Conservation (phyloP, 176 grass and related monocot species). For the bread wheat (Triticum aestivum) region DNA sequence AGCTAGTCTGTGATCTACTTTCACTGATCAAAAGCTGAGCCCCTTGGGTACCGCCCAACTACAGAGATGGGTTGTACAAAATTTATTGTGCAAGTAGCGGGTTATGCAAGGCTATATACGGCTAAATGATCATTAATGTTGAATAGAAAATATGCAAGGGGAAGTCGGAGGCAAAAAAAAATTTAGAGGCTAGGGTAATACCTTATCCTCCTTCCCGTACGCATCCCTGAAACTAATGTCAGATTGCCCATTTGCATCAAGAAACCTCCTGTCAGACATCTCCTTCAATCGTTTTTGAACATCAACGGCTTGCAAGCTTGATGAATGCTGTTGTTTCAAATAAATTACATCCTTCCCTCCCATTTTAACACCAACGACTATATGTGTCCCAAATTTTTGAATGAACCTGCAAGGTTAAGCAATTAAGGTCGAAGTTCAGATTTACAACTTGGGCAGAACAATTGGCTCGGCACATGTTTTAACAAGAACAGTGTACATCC, state of each 20-base stretch:
- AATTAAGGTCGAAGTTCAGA: conserved; percentile 17
- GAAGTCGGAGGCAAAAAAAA: background rate
- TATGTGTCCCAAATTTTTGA: conserved; percentile 90
- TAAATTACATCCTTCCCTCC: conserved; percentile 97
- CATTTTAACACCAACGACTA: conserved; percentile 92
- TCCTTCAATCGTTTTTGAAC: conserved; percentile 90
- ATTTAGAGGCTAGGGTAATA: conserved; percentile 28
- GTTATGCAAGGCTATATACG: background rate
- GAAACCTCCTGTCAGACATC: conserved; percentile 77
- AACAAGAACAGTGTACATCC: background rate
- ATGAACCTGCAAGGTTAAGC: conserved; percentile 75
- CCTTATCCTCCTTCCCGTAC: conserved; percentile 69
- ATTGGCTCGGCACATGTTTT: background rate
- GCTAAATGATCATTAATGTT: background rate
- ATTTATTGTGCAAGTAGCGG: background rate
- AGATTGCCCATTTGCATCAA: conserved; percentile 49
- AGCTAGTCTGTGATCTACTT: background rate
- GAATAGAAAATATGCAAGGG: conserved; percentile 14
- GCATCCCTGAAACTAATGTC: conserved; percentile 55
- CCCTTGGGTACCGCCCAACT: background rate
- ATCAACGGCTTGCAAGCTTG: conserved; percentile 73
- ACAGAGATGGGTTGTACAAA: background rate
- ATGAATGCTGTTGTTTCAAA: conserved; percentile 83
- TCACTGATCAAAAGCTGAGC: background rate
- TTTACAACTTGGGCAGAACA: background rate